Evolutionary conservation across 257 asterid species (phyloP), one percentile per base, ranked within the genome.

Genomic region (Oldenlandia corymbosa): DNA sequence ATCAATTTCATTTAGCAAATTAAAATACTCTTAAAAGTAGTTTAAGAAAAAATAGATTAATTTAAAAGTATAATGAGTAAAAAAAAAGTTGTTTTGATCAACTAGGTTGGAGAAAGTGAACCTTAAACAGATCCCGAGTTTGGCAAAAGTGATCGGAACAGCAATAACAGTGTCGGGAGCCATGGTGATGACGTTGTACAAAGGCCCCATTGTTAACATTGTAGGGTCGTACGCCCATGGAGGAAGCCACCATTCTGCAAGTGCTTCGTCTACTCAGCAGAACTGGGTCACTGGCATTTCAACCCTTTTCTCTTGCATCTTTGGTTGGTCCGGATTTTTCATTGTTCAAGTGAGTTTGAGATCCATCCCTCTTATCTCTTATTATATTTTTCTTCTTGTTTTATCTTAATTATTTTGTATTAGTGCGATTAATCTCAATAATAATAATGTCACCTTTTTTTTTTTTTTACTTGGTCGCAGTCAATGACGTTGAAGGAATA

Each of bases 161-260:
- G 24, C 66, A 50, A 71, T 90, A 71, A 93, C 97, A 8, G 90
- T 87, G n/a, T 17, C 71, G 0, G 95, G 97, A 23, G 96, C 99
- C n/a, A 92, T 89, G 97, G 79, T 85, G 31, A 87, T 89, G 97
- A 92, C 99, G 2, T 37, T 92, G 57, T 92, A 82, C 79, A 89
- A 84, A 69, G 96, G 99, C 43, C 99, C 96, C 31, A 58, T 80
- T 10, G 80, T 88, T 30, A 66, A 86, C 68, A 78, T 88, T 17
- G 56, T 88, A n/a, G n/a, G n/a, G 39, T 69, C 84, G 76, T 75
- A 77, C 74, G 57, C 74, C 2, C 81, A 72, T 64, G 72, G 78
- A 58, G 78, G 82, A 65, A 27, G 34, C 70, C 77, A 70, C 70
- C 81, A 69, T 68, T 23, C 28, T 16, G 73, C 79, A 31, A 31